A percentile compares a stretch with the other conserved stretches of the same genome.
These are phyloP conservation scores for Neonectria ditissima DNA, from an alignment of 2,329 filamentous ascomycete genomes.

Conservation along the genomic window DNA sequence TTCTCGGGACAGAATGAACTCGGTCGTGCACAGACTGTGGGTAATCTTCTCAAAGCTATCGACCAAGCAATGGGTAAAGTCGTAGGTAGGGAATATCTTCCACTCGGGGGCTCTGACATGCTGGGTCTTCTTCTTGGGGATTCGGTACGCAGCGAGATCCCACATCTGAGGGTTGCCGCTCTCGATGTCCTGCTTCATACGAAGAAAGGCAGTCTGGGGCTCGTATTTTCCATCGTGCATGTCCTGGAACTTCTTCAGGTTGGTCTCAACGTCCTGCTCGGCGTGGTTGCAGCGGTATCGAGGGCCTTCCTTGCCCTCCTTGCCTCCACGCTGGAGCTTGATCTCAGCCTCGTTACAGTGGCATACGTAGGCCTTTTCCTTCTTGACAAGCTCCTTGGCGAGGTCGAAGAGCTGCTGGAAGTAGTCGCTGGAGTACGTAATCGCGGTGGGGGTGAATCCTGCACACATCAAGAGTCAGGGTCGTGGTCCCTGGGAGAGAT, in stretches of 20 bases:
- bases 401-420: constrained; percentile 90
- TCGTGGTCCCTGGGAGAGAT: neutral
- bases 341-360: constrained; percentile 86
- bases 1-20: constrained; percentile 85
- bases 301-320: constrained; percentile 70
- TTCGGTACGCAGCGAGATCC: constrained; percentile 92
- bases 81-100: constrained; percentile 96
- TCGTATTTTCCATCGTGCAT: constrained; percentile 95
- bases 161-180: constrained; percentile 95
- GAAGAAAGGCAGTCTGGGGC: constrained; percentile 83
- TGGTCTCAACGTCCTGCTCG: constrained; percentile 78
- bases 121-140: constrained; percentile 75
- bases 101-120: constrained; percentile 89
- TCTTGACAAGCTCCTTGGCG: constrained; percentile 83
- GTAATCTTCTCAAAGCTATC: constrained; percentile 94
- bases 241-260: constrained; percentile 83
- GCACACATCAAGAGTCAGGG: constrained; percentile 18
- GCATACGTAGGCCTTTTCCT: constrained; percentile 84
- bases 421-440: constrained; percentile 92
- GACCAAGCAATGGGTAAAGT: constrained; percentile 90
- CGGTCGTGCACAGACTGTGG: constrained; percentile 92
- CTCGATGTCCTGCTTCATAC: constrained; percentile 92
- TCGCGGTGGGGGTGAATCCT: constrained; percentile 78
- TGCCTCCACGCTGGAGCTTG: constrained; percentile 87
- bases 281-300: constrained; percentile 87